Evolutionary conservation across 768 basidiomycete species (phyloP), one percentile per base, ranked within the genome.

Genomic region (Pleurotus djamor): DNA sequence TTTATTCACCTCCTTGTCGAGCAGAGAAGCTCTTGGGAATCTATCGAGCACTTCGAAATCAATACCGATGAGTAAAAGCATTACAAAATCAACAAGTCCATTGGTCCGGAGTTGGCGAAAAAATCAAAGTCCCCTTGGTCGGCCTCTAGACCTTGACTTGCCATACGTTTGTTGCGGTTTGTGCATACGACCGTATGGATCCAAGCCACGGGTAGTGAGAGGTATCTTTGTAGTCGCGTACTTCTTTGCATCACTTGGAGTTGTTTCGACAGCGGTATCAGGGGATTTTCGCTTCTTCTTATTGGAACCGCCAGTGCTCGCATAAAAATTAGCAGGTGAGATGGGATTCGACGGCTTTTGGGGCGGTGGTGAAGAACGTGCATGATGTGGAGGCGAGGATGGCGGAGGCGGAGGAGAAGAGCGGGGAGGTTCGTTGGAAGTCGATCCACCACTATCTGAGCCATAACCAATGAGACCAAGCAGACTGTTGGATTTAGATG

Each of bases 301-400:
- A 44, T 52, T 61, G 44, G 13, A 50, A 43, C 6, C 57, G 60
- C 41, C 65, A 52, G 48, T 54, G 50, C 48, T 59, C 58, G 59
- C 63, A 45, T 69, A 69, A 50, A 69, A 69, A 48, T 57, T 66
- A 41, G 65, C 72, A 32, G 65, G 59, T n/a, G 79, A 69, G 43
- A 72, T 71, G 60, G 71, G 66, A 35, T 66, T 72, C 50, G 70
- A 70, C 9, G 70, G 67, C 16, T 72, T 70, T 7, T 65, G 65
- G 32, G 69, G 61, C 7, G 60, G 62, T 16, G 68, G 64, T 8
- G 63, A 66, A n/a, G 66, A 55, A n/a, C 64, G 63, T 2, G 16
- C 45, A 7, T 47, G 64, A 14, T 63, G 65, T n/a, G 65, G 55
- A 17, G 65, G 63, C 41, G 71, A 63, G 10, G 71, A 72, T 34